A percentile compares a stretch with the other conserved stretches of the same genome.
These are phyloP conservation scores for Macroventuria anomochaeta DNA, from an alignment of 2,329 filamentous ascomycete species.

Conservation along the genomic window DNA sequence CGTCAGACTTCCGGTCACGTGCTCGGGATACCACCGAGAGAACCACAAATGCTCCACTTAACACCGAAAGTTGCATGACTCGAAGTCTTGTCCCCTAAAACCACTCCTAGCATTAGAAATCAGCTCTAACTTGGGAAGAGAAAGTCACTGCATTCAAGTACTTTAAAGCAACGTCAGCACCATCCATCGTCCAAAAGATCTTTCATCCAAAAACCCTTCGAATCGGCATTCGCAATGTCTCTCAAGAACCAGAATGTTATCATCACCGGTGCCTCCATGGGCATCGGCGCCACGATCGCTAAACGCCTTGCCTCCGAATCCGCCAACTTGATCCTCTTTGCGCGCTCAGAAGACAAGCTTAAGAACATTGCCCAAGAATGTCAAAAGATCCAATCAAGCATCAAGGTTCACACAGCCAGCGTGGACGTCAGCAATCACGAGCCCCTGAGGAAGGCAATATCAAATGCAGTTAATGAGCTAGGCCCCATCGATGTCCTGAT, in stretches of 20 bases:
- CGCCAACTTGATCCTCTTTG: conserved; percentile 54
- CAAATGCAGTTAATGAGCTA: conserved; percentile 33
- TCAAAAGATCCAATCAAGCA: conserved; percentile 4
- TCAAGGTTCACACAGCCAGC: conserved; percentile 36
- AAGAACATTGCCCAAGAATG: conserved; percentile 27
- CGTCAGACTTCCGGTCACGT: conserved; percentile 6
- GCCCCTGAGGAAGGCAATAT: conserved; percentile 35
- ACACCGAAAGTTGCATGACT: neutral
- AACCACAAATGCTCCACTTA: conserved; percentile 4
- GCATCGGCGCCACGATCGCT: conserved; percentile 57
- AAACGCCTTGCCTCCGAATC: conserved; percentile 47
- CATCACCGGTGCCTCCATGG: conserved; percentile 55
- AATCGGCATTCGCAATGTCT: conserved; percentile 26
- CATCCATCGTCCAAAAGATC: neutral
- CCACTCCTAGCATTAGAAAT: conserved; percentile 5
- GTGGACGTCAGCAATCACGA: conserved; percentile 47
- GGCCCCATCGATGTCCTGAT: conserved; percentile 55
- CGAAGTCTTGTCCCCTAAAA: neutral
- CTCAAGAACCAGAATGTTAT: conserved; percentile 33
- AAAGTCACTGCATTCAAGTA: neutral
- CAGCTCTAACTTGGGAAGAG: neutral
- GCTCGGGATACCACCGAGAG: neutral
- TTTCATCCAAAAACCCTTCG: too few relatives aligned
- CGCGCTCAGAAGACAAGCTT: conserved; percentile 47
- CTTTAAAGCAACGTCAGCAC: neutral